Percentiles rank a stretch among this genome's conserved stretches.
phyloP scores from a whole-genome alignment of 176 grass and related monocot genomes.

The Chloris gayana region DNA sequence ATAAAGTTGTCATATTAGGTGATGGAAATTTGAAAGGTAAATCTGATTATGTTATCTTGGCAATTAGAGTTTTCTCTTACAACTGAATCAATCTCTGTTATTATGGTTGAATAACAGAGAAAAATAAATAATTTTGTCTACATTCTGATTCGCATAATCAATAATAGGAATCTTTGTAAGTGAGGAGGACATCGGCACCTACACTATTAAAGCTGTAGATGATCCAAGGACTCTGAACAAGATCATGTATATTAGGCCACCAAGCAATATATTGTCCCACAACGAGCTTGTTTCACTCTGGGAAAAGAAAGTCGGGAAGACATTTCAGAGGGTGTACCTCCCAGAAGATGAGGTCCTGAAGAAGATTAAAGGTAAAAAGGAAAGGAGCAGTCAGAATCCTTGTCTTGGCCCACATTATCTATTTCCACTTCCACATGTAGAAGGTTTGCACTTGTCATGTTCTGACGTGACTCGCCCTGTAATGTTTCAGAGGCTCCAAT shows the following conservation, averaged over 20 bases:
- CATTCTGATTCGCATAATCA: background rate
- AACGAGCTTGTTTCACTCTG: constrained; percentile 68
- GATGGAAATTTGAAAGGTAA: constrained; percentile 62
- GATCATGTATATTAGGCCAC: constrained; percentile 55
- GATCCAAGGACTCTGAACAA: constrained; percentile 67
- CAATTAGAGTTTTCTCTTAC: background rate
- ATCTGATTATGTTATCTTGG: background rate
- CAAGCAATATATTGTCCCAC: constrained; percentile 47
- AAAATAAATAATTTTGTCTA: background rate
- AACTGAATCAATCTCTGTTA: background rate
- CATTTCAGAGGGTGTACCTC: constrained; percentile 57
- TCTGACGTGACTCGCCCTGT: background rate
- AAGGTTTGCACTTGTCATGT: background rate
- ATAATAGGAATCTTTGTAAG: constrained; percentile 43
- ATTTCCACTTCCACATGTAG: background rate
- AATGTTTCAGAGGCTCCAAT: constrained; percentile 38
- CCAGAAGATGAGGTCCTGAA: constrained; percentile 49
- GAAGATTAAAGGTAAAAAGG: constrained; percentile 47
- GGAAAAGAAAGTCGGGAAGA: constrained; percentile 56
- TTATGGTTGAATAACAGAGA: background rate
- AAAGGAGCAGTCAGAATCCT: background rate
- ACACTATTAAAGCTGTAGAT: constrained; percentile 64
- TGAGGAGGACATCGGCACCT: constrained; percentile 57
- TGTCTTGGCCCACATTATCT: background rate
- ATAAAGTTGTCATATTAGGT: constrained; percentile 52